A percentile compares a stretch with the other conserved stretches of the same genome.
Conservation (phyloP, 345 rosid genomes). For the Acer yangbiense region DNA sequence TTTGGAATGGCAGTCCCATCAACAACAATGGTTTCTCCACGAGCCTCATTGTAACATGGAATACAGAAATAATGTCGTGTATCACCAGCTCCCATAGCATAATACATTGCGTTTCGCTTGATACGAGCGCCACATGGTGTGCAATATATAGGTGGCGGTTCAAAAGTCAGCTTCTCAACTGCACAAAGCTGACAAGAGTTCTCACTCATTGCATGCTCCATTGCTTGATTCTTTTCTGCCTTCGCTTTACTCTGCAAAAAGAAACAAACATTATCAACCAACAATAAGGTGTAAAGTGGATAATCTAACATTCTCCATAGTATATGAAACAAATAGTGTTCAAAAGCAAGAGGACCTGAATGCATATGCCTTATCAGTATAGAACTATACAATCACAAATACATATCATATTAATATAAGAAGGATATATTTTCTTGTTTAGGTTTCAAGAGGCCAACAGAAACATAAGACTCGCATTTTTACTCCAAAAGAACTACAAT, state of each 20-base stretch:
- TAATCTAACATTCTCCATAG: not conserved
- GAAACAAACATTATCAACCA: slow-evolving; percentile 13
- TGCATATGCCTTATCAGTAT: not conserved
- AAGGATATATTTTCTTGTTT: not conserved
- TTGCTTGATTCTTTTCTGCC: slow-evolving; percentile 94
- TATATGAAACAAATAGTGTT: not conserved
- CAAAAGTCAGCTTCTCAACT: slow-evolving; percentile 97
- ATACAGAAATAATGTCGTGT: slow-evolving; percentile 90
- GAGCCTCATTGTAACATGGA: slow-evolving; percentile 94
- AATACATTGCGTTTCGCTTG: slow-evolving; percentile 97
- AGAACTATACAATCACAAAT: not conserved
- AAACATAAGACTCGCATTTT: not conserved
- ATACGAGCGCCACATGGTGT: slow-evolving; percentile 95
- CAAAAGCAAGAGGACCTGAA: not conserved
- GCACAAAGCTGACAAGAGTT: slow-evolving; percentile 99
- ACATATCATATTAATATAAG: not conserved
- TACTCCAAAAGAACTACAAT: not conserved
- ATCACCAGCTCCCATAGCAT: slow-evolving; percentile 87
- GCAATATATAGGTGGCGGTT: slow-evolving; percentile 98
- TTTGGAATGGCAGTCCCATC: slow-evolving; percentile 73
- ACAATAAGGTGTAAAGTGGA: not conserved
- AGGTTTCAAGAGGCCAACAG: not conserved
- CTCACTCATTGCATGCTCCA: slow-evolving; percentile 98
- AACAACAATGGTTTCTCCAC: slow-evolving; percentile 74
- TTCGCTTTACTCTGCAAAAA: slow-evolving; percentile 81